Conservation (phyloP, 2,329 filamentous ascomycete species). For the Phaeomoniella chlamydospora region DNA sequence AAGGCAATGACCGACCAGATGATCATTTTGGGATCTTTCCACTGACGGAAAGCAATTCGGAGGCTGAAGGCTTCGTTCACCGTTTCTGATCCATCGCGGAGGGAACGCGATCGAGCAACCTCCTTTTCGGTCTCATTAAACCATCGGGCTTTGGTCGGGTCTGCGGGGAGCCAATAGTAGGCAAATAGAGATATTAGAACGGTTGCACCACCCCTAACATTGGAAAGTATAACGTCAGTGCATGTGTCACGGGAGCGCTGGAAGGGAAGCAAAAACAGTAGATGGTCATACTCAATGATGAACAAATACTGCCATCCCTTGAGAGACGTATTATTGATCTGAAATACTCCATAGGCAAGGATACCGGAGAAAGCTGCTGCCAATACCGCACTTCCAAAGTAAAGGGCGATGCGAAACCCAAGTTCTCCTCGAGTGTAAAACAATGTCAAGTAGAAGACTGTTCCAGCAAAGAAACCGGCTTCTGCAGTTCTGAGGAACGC, state of each 20-base stretch:
- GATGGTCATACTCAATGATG: slow-evolving; percentile 6
- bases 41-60: background rate
- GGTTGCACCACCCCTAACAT: slow-evolving; percentile 2
- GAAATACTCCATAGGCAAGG: slow-evolving; percentile 29
- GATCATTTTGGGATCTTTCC: background rate
- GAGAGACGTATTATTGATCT: slow-evolving; percentile 19
- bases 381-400: slow-evolving; percentile 26
- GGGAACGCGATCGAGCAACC: background rate
- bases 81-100: background rate
- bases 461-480: slow-evolving; percentile 39
- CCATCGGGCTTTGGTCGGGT: background rate
- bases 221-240: background rate
- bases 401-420: slow-evolving; percentile 28
- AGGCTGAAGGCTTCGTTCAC: background rate
- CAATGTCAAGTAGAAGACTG: slow-evolving; percentile 38
- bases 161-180: background rate
- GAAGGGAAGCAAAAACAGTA: background rate
- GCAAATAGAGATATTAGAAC: background rate
- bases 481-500: slow-evolving; percentile 32
- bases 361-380: slow-evolving; percentile 26
- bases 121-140: background rate
- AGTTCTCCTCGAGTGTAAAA: slow-evolving; percentile 27
- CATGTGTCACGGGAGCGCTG: too few species aligned
- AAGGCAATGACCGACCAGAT: slow-evolving; percentile 9
- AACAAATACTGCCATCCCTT: slow-evolving; percentile 2